Percentiles rank a stretch among this genome's conserved stretches.
Conservation (phyloP, 306 rosid genomes). For the Trifolium pratense region DNA sequence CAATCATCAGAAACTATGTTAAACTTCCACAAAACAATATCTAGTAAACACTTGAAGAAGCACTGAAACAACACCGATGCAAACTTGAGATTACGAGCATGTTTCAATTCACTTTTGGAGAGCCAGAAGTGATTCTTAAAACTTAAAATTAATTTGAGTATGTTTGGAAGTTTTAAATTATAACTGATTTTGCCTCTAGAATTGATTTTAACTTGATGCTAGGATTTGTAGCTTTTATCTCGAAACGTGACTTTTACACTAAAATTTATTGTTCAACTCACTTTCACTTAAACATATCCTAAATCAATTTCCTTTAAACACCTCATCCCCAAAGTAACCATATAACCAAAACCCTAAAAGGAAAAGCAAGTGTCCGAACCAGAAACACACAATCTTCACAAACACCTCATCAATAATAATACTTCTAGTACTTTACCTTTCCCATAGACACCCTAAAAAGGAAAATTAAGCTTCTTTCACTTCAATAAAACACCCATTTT, state of each 20-base stretch:
- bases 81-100: constrained; percentile 1
- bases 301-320: background rate
- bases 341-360: constrained; percentile 28
- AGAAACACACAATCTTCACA: too few species aligned
- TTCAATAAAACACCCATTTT: constrained; percentile 1
- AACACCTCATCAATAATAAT: too few species aligned
- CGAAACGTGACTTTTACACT: background rate
- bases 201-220: background rate
- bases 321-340: background rate
- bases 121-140: background rate
- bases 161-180: background rate
- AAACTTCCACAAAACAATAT: constrained; percentile 8
- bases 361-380: too few species aligned
- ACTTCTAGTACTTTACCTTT: too few species aligned
- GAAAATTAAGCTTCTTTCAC: constrained; percentile 33
- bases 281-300: background rate
- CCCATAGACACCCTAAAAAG: too few species aligned
- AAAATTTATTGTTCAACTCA: background rate
- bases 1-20: constrained; percentile 3
- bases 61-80: background rate
- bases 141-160: background rate
- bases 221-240: background rate
- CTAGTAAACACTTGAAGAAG: constrained; percentile 8
- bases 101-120: background rate
- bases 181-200: background rate